A percentile compares a stretch with the other conserved stretches of the same genome.
phyloP scores from a whole-genome alignment of 2,329 filamentous ascomycete species.

The Hortaea sp. region DNA sequence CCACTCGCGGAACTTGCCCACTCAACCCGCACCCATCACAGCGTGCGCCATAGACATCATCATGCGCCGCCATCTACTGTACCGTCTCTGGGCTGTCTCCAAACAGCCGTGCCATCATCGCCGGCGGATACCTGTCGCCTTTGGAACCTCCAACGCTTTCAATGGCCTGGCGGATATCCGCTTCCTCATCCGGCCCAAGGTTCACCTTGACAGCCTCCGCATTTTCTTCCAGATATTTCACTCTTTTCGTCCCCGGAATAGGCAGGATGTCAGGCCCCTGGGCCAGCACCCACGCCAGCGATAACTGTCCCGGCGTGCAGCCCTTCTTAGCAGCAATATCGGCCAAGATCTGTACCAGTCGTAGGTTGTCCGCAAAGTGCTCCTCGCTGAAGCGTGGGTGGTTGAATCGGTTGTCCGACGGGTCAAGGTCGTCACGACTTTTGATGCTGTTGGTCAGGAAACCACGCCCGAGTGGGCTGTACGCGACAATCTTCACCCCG shows the following conservation, averaged over 20 bases:
- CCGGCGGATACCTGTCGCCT: constrained; percentile 18
- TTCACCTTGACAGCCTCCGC: constrained; percentile 11
- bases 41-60: too few species aligned
- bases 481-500: constrained; percentile 33
- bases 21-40: too few species aligned
- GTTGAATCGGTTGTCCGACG: constrained; percentile 18
- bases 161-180: constrained; percentile 18
- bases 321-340: constrained; percentile 21
- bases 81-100: constrained; percentile 13
- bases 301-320: constrained; percentile 21
- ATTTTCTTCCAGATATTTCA: constrained; percentile 21
- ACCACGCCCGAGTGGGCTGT: constrained; percentile 32
- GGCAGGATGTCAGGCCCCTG: constrained; percentile 20
- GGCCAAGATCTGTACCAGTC: constrained; percentile 19
- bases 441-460: constrained; percentile 26
- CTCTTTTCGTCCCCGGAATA: constrained; percentile 18
- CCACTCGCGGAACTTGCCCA: too few species aligned
- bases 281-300: constrained; percentile 22
- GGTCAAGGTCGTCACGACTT: constrained; percentile 28
- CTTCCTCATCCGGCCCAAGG: constrained; percentile 18
- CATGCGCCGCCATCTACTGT: too few species aligned
- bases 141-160: constrained; percentile 22
- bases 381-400: constrained; percentile 22
- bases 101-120: constrained; percentile 19
- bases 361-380: constrained; percentile 22